A percentile compares a stretch with the other conserved stretches of the same genome.
phyloP scores from a whole-genome alignment of 1,284 basidiomycete genomes.

The Meira nashicola region DNA sequence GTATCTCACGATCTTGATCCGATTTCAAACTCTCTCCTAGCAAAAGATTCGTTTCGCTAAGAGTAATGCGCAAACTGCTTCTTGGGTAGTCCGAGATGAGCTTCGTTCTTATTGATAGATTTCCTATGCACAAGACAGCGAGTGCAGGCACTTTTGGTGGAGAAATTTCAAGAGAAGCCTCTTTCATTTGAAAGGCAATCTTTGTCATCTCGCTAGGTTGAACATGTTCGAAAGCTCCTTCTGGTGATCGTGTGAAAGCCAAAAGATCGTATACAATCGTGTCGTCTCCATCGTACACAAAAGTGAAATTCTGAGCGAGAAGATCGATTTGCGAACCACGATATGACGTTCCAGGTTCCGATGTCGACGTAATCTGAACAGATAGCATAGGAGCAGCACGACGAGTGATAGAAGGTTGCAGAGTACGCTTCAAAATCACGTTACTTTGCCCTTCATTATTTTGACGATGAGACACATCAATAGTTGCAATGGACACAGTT shows the following conservation, averaged over 20 bases:
- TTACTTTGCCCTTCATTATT: neutral
- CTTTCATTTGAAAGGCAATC: constrained; percentile 54
- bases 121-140: constrained; percentile 27
- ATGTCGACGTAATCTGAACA: constrained; percentile 65
- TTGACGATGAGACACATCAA: neutral
- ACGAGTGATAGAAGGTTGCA: constrained; percentile 18
- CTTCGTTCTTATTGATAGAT: constrained; percentile 29
- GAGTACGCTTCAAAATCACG: constrained; percentile 18
- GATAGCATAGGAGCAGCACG: constrained; percentile 58
- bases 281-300: constrained; percentile 61
- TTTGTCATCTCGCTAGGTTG: constrained; percentile 81
- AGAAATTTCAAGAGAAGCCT: constrained; percentile 22
- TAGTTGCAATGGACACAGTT: constrained; percentile 1
- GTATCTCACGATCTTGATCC: neutral
- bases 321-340: constrained; percentile 73
- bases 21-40: no score
- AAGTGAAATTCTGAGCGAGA: constrained; percentile 65
- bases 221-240: constrained; percentile 87
- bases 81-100: constrained; percentile 34
- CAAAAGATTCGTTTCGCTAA: neutral
- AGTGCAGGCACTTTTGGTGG: constrained; percentile 18
- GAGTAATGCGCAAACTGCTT: constrained; percentile 18
- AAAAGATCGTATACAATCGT: constrained; percentile 65
- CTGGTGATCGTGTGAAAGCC: constrained; percentile 73
- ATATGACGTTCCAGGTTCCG: constrained; percentile 63